These are phyloP conservation scores for Syzygium syzygioides DNA, from an alignment of 441 rosid species.

Conservation along the genomic window DNA sequence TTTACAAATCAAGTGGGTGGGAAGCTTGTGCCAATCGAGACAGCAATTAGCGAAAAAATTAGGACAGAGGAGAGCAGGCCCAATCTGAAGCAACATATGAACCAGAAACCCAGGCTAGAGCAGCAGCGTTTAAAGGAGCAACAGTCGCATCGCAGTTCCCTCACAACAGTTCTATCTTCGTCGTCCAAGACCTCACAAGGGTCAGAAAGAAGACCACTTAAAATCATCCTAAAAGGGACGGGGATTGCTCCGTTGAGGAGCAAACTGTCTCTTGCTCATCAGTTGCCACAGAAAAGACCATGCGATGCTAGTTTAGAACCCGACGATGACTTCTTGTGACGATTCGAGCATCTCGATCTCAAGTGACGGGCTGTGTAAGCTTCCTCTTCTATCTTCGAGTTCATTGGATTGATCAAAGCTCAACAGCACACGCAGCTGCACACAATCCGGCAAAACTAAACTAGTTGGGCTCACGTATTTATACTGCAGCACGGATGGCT, in stretches of 20 bases:
- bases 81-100: constrained; percentile 21
- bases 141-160: constrained; percentile 17
- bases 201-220: constrained; percentile 20
- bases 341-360: background rate
- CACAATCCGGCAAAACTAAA: background rate
- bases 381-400: background rate
- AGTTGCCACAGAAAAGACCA: constrained; percentile 38
- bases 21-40: constrained; percentile 76
- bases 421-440: background rate
- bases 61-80: constrained; percentile 13
- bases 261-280: constrained; percentile 22
- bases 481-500: background rate
- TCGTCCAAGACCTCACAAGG: constrained; percentile 17
- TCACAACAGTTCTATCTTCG: constrained; percentile 19
- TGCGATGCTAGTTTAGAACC: constrained; percentile 18
- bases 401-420: background rate
- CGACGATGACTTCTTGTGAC: constrained; percentile 43
- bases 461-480: background rate
- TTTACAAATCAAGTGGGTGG: constrained; percentile 95
- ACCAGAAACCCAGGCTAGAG: constrained; percentile 23
- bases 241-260: constrained; percentile 11
- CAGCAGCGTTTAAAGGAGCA: constrained; percentile 34
- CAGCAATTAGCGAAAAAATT: constrained; percentile 31
- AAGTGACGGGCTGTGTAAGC: background rate
- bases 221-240: constrained; percentile 23